Conservation (phyloP, 2,329 filamentous ascomycete genomes). For the Xylaria sp. region DNA sequence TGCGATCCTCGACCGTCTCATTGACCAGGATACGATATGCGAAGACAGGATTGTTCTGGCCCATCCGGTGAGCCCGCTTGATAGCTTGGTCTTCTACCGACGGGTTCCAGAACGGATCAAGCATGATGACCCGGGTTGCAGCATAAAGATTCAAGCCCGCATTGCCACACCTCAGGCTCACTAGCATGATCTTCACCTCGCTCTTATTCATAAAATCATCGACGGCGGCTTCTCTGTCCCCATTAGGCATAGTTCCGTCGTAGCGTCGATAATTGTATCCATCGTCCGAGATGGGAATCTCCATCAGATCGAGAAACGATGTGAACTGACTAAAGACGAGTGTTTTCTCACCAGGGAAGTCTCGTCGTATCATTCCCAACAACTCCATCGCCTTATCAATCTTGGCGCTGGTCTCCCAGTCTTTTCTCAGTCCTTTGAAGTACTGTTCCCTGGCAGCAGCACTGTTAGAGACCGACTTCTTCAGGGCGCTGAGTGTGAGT, state of each 20-base stretch:
- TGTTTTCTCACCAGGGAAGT: slow-evolving; percentile 45
- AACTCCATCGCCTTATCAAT: slow-evolving; percentile 47
- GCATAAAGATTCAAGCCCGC: slow-evolving; percentile 77
- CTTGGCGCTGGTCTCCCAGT: slow-evolving; percentile 48
- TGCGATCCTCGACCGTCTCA: slow-evolving; percentile 78
- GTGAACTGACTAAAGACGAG: slow-evolving; percentile 50
- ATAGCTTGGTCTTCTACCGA: slow-evolving; percentile 81
- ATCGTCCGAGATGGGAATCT: slow-evolving; percentile 46
- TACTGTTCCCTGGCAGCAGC: slow-evolving; percentile 43
- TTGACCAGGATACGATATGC: slow-evolving; percentile 74
- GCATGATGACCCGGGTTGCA: slow-evolving; percentile 76
- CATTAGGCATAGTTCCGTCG: slow-evolving; percentile 46
- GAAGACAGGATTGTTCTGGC: slow-evolving; percentile 70
- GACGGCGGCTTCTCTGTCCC: slow-evolving; percentile 41
- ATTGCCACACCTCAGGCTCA: slow-evolving; percentile 80
- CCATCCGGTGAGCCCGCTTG: slow-evolving; percentile 81
- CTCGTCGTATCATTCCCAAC: slow-evolving; percentile 40
- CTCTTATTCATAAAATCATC: slow-evolving; percentile 43
- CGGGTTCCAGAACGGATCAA: slow-evolving; percentile 83
- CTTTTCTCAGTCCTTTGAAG: slow-evolving; percentile 40
- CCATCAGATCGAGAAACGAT: slow-evolving; percentile 49
- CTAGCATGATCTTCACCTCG: slow-evolving; percentile 65
- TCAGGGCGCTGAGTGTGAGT: slow-evolving; percentile 42
- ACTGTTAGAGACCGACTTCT: slow-evolving; percentile 41
- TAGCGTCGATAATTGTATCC: slow-evolving; percentile 46